phyloP scores from a whole-genome alignment of 148 eudicot species.

The Limonium bicolor region DNA sequence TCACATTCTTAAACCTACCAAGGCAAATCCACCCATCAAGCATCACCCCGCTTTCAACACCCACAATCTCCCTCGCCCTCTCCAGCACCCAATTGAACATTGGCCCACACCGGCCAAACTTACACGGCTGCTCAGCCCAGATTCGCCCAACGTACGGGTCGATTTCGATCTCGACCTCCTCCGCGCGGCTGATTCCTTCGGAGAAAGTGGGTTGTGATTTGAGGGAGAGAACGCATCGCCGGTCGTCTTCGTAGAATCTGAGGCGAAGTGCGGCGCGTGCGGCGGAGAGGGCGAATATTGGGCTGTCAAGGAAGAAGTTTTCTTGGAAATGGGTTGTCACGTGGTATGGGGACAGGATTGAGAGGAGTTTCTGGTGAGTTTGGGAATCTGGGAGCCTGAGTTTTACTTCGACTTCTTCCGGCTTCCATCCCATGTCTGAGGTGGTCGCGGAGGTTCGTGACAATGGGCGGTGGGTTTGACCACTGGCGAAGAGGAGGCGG shows the following conservation, averaged over 20 bases:
- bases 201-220: conserved; percentile 38
- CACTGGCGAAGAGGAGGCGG: too few species aligned
- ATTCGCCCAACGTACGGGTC: conserved; percentile 36
- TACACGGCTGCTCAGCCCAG: conserved; percentile 31
- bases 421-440: too few species aligned
- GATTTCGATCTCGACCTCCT: conserved; percentile 42
- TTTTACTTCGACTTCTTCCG: conserved; percentile 41
- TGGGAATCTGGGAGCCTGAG: conserved; percentile 24
- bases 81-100: conserved; percentile 15
- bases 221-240: conserved; percentile 33
- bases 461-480: too few species aligned
- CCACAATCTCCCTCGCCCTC: conserved; percentile 17
- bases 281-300: conserved; percentile 26
- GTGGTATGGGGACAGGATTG: conserved; percentile 39
- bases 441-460: too few species aligned
- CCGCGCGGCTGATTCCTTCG: conserved; percentile 30
- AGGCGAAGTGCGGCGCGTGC: conserved; percentile 41
- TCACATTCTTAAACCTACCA: conserved; percentile 65
- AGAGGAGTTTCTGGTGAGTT: conserved; percentile 35
- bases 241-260: conserved; percentile 42
- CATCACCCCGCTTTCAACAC: conserved; percentile 14
- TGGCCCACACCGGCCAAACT: conserved; percentile 8
- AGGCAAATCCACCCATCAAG: conserved; percentile 23
- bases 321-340: conserved; percentile 38
- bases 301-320: conserved; percentile 48